These are phyloP conservation scores for Fusarium robinianum DNA, from an alignment of 2,329 filamentous ascomycete genomes.

Conservation along the genomic window DNA sequence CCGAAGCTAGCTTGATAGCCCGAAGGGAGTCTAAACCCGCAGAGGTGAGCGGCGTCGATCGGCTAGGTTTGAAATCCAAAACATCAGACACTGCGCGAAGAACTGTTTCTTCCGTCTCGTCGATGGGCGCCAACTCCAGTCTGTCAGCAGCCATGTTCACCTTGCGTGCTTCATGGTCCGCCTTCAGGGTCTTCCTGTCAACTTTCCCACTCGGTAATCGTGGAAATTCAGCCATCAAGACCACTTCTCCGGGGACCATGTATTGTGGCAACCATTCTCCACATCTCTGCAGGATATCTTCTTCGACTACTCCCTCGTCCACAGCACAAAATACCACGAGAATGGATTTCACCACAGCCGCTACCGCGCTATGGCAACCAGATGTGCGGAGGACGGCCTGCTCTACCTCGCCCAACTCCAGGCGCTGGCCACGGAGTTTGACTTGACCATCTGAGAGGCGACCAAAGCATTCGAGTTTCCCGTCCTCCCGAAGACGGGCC, in stretches of 20 bases:
- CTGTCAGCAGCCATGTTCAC: conserved; percentile 4
- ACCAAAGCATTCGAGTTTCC: conserved; percentile 80
- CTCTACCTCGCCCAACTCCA: conserved; percentile 81
- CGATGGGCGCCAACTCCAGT: conserved; percentile 17
- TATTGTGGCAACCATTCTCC: conserved; percentile 76
- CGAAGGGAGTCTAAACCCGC: conserved; percentile 67
- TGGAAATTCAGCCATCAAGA: conserved; percentile 68
- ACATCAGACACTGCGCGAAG: conserved; percentile 46
- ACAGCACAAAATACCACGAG: conserved; percentile 77
- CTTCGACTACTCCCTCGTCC: conserved; percentile 43
- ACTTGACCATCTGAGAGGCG: conserved; percentile 81
- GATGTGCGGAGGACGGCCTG: conserved; percentile 65
- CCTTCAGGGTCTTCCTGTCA: conserved; percentile 67
- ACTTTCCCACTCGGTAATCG: conserved; percentile 83
- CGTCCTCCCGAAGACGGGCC: conserved; percentile 68
- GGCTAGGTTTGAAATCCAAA: conserved; percentile 45
- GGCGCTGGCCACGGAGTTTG: conserved; percentile 81
- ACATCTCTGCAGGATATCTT: conserved; percentile 62
- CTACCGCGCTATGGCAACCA: conserved; percentile 68
- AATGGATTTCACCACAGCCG: conserved; percentile 66
- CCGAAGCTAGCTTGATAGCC: conserved; percentile 60
- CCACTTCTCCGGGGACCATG: conserved; percentile 80
- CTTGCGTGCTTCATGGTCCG: conserved; percentile 47
- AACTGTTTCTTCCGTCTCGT: conserved; percentile 41
- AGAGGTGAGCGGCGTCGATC: conserved; percentile 51